These are phyloP conservation scores for Trametes coccinea DNA, from an alignment of 768 basidiomycete genomes.

Conservation along the genomic window DNA sequence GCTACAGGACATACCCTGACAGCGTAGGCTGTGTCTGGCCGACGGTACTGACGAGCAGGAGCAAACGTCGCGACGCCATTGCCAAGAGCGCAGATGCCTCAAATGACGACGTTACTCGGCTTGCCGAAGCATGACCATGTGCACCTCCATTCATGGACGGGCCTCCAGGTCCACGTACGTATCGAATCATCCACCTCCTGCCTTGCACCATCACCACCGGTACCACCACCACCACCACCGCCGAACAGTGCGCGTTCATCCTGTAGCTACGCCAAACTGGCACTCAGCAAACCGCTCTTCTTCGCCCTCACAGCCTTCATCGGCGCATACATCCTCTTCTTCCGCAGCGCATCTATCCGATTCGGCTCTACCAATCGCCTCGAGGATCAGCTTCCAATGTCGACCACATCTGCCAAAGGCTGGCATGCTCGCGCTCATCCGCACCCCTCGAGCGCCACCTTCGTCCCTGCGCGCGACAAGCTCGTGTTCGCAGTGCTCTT, in stretches of 20 bases:
- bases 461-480: slow-evolving; percentile 19
- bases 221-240: not conserved
- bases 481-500: slow-evolving; percentile 24
- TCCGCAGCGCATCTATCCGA: slow-evolving; percentile 3
- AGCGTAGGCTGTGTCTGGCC: too few species aligned
- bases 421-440: slow-evolving; percentile 24
- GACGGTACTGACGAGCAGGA: too few species aligned
- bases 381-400: not conserved
- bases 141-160: not conserved
- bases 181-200: not conserved
- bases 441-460: slow-evolving; percentile 15
- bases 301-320: slow-evolving; percentile 12
- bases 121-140: slow-evolving; percentile 2
- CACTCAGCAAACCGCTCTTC: slow-evolving; percentile 9
- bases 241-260: not conserved
- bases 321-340: slow-evolving; percentile 14
- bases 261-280: slow-evolving; percentile 4
- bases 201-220: not conserved
- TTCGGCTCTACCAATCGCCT: not conserved
- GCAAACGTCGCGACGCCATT: too few species aligned
- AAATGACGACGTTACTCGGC: not conserved
- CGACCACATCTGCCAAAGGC: slow-evolving; percentile 15
- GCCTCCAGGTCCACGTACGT: not conserved
- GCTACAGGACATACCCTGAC: too few species aligned
- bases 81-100: not conserved